These are phyloP conservation scores for Hypoxylon sp. DNA, from an alignment of 2,329 filamentous ascomycete species.

Conservation along the genomic window DNA sequence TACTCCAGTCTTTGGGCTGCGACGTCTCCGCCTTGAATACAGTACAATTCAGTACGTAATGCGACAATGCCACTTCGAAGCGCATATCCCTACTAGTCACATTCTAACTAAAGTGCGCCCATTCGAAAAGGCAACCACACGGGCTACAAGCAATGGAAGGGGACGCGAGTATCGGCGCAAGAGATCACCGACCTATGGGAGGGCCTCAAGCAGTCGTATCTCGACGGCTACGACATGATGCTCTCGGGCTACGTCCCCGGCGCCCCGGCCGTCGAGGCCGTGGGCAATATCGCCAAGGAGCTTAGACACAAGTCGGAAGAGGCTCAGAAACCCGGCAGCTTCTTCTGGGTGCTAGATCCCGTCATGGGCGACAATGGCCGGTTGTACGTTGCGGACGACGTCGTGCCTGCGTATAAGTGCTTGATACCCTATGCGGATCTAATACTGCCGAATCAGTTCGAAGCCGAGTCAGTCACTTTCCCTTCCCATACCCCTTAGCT, in stretches of 20 bases:
- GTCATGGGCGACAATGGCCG: constrained; percentile 98
- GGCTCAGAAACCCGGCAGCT: constrained; percentile 69
- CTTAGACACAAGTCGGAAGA: constrained; percentile 73
- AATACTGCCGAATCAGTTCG: constrained; percentile 96
- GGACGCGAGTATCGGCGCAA: constrained; percentile 81
- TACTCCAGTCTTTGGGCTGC: constrained; percentile 92
- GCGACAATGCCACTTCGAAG: not conserved
- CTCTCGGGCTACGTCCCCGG: constrained; percentile 95
- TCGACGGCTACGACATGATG: constrained; percentile 93
- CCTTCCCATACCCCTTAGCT: not conserved
- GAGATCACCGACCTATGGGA: constrained; percentile 88
- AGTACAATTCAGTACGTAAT: constrained; percentile 88
- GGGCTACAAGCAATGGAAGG: constrained; percentile 89
- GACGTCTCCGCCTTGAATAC: constrained; percentile 96
- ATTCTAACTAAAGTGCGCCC: constrained; percentile 5
- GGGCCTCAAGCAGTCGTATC: constrained; percentile 83
- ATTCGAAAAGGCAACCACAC: constrained; percentile 86
- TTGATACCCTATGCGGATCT: constrained; percentile 86
- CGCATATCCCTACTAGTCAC: not conserved
- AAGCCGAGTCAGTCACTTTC: constrained; percentile 80
- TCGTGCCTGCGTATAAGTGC: constrained; percentile 88
- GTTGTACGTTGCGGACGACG: constrained; percentile 90
- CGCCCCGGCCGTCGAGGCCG: constrained; percentile 83
- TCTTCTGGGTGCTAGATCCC: constrained; percentile 98
- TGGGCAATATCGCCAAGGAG: constrained; percentile 86